phyloP scores from a whole-genome alignment of 441 rosid genomes.

The Brassica hybrid region DNA sequence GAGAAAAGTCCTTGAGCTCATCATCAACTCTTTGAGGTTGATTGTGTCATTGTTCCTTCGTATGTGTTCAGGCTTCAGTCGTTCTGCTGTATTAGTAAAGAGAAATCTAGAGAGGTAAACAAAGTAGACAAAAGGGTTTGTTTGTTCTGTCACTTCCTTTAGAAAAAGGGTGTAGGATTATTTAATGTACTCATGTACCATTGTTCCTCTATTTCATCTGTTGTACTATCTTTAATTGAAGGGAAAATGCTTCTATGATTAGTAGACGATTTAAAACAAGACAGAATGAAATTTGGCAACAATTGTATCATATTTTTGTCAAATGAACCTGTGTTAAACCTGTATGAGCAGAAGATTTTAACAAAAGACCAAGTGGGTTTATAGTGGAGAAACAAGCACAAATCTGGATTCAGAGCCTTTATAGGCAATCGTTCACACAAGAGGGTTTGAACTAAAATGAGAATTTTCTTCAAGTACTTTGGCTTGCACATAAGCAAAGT shows the following conservation, averaged over 20 bases:
- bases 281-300: neutral
- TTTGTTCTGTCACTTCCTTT: too few species aligned
- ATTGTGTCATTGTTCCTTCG: constrained; percentile 21
- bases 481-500: constrained; percentile 16
- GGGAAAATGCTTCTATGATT: constrained; percentile 5
- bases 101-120: constrained; percentile 28
- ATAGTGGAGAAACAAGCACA: neutral
- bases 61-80: constrained; percentile 30
- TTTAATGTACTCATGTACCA: constrained; percentile 33
- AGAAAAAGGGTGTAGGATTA: constrained; percentile 19
- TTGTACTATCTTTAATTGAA: constrained; percentile 18
- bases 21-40: constrained; percentile 12
- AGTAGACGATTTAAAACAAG: neutral
- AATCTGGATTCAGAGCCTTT: neutral
- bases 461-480: neutral
- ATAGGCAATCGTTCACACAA: constrained; percentile 28
- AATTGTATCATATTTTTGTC: neutral
- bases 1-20: constrained; percentile 44
- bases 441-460: constrained; percentile 5
- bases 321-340: constrained; percentile 4
- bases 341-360: neutral
- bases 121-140: constrained; percentile 35
- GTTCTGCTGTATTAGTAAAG: constrained; percentile 24
- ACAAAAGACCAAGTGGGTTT: neutral
- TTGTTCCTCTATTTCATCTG: constrained; percentile 20